Evolutionary conservation across 352 stramenopile genomes (phyloP), one percentile per base, ranked within the genome.

Genomic region (Blastocystis sp.): DNA sequence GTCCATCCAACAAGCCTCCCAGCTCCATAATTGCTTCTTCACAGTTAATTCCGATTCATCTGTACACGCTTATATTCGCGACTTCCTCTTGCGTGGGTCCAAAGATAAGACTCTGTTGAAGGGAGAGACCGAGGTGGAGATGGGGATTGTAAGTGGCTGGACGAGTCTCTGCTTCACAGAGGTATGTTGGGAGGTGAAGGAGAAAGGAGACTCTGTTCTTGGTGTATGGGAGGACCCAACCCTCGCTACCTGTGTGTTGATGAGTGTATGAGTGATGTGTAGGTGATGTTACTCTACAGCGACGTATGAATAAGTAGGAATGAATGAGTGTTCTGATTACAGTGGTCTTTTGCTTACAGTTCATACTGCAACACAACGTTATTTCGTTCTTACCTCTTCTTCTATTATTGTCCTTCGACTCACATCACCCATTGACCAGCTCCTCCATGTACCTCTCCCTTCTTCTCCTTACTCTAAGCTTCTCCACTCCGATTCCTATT

Each of bases 291-390:
- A 5, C 24, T 13, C 15, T 68, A 24, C 73, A 42, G 13, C 27
- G 15, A 27, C 64, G 64, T 44, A 22, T 84, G 13, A 22, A n/a
- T 27, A 84, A 66, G 73, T 84, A 24, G 54, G 53, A 13, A 33
- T 19, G 9, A 19, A n/a, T 13, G 48, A 53, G 2, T 19, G 19
- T 5, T 1, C 66, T 11, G 68, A 22, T 13, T 17, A 17, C 66
- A 84, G 73, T 44, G 73, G 73, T 17, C 73, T 84, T 13, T 33
- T 54, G 48, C 44, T 84, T 54, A 44, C 73, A 17, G 30, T 17
- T 11, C 11, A 37, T 22, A 22, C 13, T 4, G 51, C 17, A 17
- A 22, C 17, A 0, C 53, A 37, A 19, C 24, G 13, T 11, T 42
- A 53, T 4, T 48, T 69, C 17, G 2, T 84, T 30, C 73, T 84